Evolutionary conservation across 164 flowering plant species (phyloP), one percentile per base, ranked within the genome.

Genomic region (Nymphaea thermarum): DNA sequence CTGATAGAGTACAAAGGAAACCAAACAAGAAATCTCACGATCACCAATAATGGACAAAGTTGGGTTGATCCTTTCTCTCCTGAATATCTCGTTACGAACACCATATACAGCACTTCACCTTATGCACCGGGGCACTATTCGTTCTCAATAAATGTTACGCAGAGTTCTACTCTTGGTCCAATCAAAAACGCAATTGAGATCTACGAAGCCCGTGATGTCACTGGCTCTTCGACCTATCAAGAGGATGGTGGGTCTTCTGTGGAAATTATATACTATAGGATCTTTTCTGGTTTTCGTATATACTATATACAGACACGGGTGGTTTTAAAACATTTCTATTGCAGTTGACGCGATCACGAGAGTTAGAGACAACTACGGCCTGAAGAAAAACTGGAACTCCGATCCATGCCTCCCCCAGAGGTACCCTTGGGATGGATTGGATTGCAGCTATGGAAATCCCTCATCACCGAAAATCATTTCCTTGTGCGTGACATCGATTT

Each of bases 121-220:
- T 0, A 25, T 25, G n/a, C n/a, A 25, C 36, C 1, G 36, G 0
- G 36, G 36, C 1, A 25, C 36, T 25, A 25, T 25, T 25, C 36
- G 36, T 25, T 25, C 36, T 25, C 36, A 25, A 25, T 25, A 25
- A 25, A 25, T 25, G 36, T 25, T 25, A 25, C 36, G 36, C 36
- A 12, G 3, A 59, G 60, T 2, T 78, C 87, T 11, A 73, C 76
- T 15, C 82, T 75, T 64, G 82, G 87, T 4, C 84, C 89, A 0
- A 73, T 84, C 66, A 55, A 82, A 10, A 84, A 82, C 71, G 86
- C 86, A 8, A 3, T 82, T 4, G 89, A 85, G 75, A 4, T 79
- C 43, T 82, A 68, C 65, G 15, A 2, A 4, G 61, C 71, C 8
- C 66, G 53, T 43, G 55, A 72, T 17, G 43, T 78, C 8, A 10